Evolutionary conservation across 805 yeast genomes (phyloP).

Genomic region (Sugiyamaella smithiae): DNA sequence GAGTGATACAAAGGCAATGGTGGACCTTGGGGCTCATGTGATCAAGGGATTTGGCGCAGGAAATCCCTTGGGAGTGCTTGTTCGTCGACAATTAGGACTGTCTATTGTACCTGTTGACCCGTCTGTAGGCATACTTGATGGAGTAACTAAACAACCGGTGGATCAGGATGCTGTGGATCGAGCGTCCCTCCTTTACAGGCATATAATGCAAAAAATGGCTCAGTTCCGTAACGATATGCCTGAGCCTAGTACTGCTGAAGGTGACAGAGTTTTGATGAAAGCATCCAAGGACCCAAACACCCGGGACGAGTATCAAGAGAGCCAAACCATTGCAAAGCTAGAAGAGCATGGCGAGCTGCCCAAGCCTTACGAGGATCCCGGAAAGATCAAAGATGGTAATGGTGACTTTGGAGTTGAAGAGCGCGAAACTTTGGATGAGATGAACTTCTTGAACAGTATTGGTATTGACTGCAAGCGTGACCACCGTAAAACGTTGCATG

Average conservation of each 20-base stretch:
- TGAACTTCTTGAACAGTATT: conserved; percentile 29
- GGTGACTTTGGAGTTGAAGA: conserved; percentile 21
- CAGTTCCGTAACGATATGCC: conserved; percentile 34
- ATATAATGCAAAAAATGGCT: conserved; percentile 37
- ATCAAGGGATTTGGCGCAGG: conserved; percentile 41
- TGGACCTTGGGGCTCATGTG: conserved; percentile 42
- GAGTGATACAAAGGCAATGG: conserved; percentile 25
- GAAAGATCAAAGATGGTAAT: conserved; percentile 19
- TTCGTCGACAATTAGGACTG: conserved; percentile 40
- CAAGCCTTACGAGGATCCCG: conserved; percentile 34
- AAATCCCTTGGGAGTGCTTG: conserved; percentile 40
- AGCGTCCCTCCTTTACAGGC: conserved; percentile 36
- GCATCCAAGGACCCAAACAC: conserved; percentile 39
- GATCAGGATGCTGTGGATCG: conserved; percentile 31
- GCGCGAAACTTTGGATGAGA: conserved; percentile 31
- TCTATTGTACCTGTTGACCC: conserved; percentile 37
- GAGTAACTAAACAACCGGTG: conserved; percentile 33
- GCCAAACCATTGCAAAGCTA: conserved; percentile 37
- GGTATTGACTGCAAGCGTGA: conserved; percentile 26
- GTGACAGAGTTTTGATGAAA: conserved; percentile 36
- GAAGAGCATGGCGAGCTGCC: conserved; percentile 35
- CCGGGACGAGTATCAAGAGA: conserved; percentile 31
- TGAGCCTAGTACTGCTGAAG: conserved; percentile 34
- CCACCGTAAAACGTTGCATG: conserved; percentile 20
- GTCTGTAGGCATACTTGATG: conserved; percentile 33